These are phyloP conservation scores for Fusarium stilboides DNA, from an alignment of 2,329 filamentous ascomycete genomes.

Conservation along the genomic window DNA sequence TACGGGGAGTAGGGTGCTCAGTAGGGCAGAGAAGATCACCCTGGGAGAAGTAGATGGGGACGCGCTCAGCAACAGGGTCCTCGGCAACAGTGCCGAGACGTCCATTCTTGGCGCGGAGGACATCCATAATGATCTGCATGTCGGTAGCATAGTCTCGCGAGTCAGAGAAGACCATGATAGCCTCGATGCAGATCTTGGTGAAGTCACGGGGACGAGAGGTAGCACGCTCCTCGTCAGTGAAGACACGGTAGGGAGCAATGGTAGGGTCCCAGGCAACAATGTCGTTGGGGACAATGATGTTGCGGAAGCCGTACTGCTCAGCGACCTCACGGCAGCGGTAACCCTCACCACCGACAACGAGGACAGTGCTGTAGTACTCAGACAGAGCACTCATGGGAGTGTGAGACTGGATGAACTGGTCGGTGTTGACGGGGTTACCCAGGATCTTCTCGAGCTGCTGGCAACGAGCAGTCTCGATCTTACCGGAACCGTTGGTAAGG, in stretches of 20 bases:
- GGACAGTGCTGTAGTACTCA: conserved; percentile 83
- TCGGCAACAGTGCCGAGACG: conserved; percentile 77
- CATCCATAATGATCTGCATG: conserved; percentile 82
- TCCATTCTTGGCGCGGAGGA: conserved; percentile 82
- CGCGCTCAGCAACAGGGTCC: conserved; percentile 64
- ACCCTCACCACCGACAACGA: conserved; percentile 82
- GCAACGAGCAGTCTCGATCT: conserved; percentile 88
- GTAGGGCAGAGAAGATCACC: conserved; percentile 89
- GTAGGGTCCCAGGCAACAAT: conserved; percentile 80
- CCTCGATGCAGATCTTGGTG: conserved; percentile 83
- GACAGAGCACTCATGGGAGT: conserved; percentile 83
- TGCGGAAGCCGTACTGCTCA: conserved; percentile 80
- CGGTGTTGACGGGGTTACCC: conserved; percentile 46
- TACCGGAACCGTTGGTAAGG: conserved; percentile 93
- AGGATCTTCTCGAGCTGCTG: conserved; percentile 75
- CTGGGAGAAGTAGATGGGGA: conserved; percentile 86
- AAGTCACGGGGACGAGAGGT: conserved; percentile 80
- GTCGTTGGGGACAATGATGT: conserved; percentile 86
- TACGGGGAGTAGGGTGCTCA: conserved; percentile 81
- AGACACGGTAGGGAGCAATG: conserved; percentile 85
- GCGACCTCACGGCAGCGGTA: conserved; percentile 72
- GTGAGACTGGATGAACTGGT: conserved; percentile 83
- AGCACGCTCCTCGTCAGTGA: conserved; percentile 72
- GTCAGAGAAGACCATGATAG: conserved; percentile 92
- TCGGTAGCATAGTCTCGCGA: conserved; percentile 93